Base-by-base conservation (phyloP, 1,284 basidiomycete species). In the Ceratobasidium sp. region DNA sequence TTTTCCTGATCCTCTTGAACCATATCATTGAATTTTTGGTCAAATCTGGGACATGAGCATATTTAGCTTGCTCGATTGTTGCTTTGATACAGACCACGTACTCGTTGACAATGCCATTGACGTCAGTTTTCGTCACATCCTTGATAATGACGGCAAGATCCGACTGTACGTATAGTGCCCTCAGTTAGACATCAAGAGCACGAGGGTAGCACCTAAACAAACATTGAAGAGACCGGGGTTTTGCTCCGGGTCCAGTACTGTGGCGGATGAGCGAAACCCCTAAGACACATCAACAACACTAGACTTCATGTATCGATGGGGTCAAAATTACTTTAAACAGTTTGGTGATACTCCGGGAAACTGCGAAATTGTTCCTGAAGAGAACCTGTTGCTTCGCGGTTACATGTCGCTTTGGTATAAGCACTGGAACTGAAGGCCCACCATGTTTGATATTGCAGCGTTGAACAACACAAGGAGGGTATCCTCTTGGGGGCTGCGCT, bases 111-210 rank as follows among this genome's bases (percentile, higher is more conserved):
- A 88, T 86, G 56, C 87, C 86, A 0, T 74, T 75, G 71, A 81
- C 83, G 75, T 87, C 87, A 0, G 82, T 80, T 50, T 86, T 84
- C 0, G 86, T 81, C 2, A 88, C 87, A 69, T 88, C 87, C 80
- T 87, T 88, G 75, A 88, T 87, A 50, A 88, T 86, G 68, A 88
- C 86, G 1, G 82, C 83, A 13, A 89, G 75, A 0, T 81, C 85
- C 0, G 85, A 87, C 69, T 83, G 82, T 12, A 4, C 20, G 20
- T 13, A 22, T 20, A 6, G 20, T 47, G 6, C 10, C 6, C 20
- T 12, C 43, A 6, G 43, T 12, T 47, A 47, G n/a, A 6, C 43
- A 32, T 4, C 13, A 50, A 35, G n/a, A 42, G 8, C 25, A 49
- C 22, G 20, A 29, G 17, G 6, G 22, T 49, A 10, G 2, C 8